These are phyloP conservation scores for Prinsepia uniflora DNA, from an alignment of 306 rosid species.

Conservation along the genomic window DNA sequence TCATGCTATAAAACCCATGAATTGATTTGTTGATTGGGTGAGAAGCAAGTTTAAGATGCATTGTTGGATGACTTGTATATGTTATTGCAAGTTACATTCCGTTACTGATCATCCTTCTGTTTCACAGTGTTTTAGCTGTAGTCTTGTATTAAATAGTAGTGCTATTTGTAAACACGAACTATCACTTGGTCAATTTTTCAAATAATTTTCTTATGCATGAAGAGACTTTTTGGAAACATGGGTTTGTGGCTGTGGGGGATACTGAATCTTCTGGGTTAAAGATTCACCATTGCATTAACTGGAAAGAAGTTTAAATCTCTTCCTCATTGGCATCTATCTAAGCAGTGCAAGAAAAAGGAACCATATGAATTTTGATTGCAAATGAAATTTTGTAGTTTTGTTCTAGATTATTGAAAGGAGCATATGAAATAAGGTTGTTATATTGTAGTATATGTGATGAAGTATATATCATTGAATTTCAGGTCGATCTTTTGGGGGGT, in stretches of 20 bases:
- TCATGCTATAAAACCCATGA: slow-evolving; percentile 9
- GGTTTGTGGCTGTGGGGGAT: too few species aligned
- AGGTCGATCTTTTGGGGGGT: slow-evolving; percentile 95
- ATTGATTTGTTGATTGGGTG: not conserved
- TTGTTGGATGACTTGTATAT: not conserved
- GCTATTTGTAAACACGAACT: too few species aligned
- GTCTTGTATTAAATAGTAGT: not conserved
- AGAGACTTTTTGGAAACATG: too few species aligned
- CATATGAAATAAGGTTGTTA: slow-evolving; percentile 8
- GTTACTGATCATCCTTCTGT: not conserved
- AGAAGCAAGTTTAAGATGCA: not conserved
- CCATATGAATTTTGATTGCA: not conserved
- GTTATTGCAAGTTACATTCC: not conserved
- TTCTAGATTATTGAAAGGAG: not conserved
- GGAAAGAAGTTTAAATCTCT: too few species aligned
- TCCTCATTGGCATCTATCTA: not conserved
- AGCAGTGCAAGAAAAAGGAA: not conserved
- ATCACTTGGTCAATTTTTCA: too few species aligned
- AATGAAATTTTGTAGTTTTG: not conserved
- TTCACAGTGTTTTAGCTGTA: not conserved
- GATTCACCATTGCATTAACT: too few species aligned
- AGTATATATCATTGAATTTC: slow-evolving; percentile 33
- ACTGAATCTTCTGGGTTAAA: not conserved
- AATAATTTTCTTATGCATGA: not conserved
- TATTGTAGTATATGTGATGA: slow-evolving; percentile 21